Conservation (phyloP, 1,139 yeast genomes). For the Arxiozyma bovina region DNA sequence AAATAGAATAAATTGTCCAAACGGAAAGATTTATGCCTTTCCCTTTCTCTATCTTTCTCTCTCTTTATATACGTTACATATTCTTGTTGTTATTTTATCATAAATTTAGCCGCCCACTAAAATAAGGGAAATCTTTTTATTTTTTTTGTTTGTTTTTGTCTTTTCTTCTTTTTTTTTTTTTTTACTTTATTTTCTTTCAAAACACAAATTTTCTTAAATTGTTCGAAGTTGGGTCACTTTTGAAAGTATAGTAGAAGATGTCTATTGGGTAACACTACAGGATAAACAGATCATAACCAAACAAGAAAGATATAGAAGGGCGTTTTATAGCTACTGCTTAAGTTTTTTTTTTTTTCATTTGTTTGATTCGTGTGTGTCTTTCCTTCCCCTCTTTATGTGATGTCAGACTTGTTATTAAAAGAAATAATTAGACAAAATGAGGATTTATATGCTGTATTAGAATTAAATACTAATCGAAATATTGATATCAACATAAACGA, state of each 20-base stretch:
- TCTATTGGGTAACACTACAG: no score
- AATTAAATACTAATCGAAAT: slow-evolving; percentile 4
- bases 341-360: no score
- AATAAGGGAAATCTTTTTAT: neutral
- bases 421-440: slow-evolving; percentile 1
- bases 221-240: no score
- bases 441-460: slow-evolving; percentile 20
- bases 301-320: no score
- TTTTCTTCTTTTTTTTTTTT: neutral
- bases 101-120: neutral
- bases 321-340: no score
- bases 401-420: neutral
- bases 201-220: no score
- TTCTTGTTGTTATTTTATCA: neutral
- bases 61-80: neutral
- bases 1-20: no score
- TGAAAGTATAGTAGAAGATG: no score
- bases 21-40: neutral
- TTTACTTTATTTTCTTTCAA: no score
- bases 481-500: slow-evolving; percentile 4
- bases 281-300: no score
- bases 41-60: neutral
- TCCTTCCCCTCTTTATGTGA: neutral
- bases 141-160: neutral
- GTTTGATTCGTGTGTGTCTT: no score